Percentiles rank a stretch among this genome's conserved stretches.
Conservation (phyloP, 2,329 filamentous ascomycete species). For the Rhinocladiella mackenziei region DNA sequence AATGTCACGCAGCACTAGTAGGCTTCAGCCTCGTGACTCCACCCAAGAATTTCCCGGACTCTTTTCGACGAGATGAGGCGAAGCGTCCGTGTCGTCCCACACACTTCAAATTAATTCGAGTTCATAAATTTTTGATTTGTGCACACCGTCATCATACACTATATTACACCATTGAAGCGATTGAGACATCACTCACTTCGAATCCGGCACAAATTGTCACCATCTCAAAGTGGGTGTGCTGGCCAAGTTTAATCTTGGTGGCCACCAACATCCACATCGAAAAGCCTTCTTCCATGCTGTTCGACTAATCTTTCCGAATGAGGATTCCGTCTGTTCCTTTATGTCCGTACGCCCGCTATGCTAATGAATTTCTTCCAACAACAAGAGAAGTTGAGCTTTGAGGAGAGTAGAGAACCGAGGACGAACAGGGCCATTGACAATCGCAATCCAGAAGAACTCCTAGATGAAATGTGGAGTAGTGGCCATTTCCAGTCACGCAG, state of each 20-base stretch:
- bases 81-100: too few relatives aligned
- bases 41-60: neutral
- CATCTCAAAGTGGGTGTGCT: neutral
- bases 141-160: constrained; percentile 17
- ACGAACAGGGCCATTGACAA: constrained; percentile 1
- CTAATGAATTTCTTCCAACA: constrained; percentile 11
- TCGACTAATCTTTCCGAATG: neutral
- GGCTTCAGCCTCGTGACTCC: constrained; percentile 12
- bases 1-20: too few relatives aligned
- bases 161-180: constrained; percentile 16
- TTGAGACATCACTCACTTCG: constrained; percentile 3
- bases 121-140: constrained; percentile 3
- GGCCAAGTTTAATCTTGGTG: neutral
- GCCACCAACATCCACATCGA: constrained; percentile 2
- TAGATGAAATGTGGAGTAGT: constrained; percentile 28
- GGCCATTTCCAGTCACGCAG: constrained; percentile 28
- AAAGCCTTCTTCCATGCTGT: neutral
- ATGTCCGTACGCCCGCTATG: constrained; percentile 26
- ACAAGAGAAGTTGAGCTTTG: constrained; percentile 10
- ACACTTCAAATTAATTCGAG: too few relatives aligned
- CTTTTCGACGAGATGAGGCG: too few relatives aligned
- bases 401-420: constrained; percentile 26
- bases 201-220: neutral
- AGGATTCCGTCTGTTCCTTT: constrained; percentile 4
- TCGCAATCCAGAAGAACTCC: constrained; percentile 19